Percentiles rank a stretch among this genome's conserved stretches.
Evolutionary conservation across 768 basidiomycete species (phyloP).

Genomic region (Boletus sp.): DNA sequence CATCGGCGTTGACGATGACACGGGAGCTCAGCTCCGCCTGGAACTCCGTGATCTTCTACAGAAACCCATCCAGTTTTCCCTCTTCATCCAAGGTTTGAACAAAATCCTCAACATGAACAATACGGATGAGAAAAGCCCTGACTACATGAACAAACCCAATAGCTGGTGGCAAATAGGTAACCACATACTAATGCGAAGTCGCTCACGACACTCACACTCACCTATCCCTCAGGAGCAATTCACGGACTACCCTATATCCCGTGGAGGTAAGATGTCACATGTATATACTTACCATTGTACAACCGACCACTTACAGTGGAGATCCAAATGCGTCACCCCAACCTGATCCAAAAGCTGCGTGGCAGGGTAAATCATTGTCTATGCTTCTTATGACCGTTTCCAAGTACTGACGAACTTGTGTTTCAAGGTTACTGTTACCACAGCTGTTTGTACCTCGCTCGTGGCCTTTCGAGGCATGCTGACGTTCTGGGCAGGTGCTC

Average conservation of each 20-base stretch:
- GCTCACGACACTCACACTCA: neutral
- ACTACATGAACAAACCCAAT: conserved; percentile 16
- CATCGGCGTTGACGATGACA: neutral
- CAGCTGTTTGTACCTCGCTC: conserved; percentile 1
- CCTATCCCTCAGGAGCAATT: conserved; percentile 5
- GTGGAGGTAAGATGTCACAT: conserved; percentile 4
- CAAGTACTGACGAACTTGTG: conserved; percentile 1
- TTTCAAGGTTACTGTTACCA: conserved; percentile 23
- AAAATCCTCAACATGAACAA: conserved; percentile 4
- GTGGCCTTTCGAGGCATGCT: neutral
- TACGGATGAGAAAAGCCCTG: neutral
- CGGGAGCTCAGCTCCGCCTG: conserved; percentile 11
- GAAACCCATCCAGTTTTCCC: conserved; percentile 14
- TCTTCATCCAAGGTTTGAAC: conserved; percentile 17
- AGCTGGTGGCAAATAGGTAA: conserved; percentile 23
- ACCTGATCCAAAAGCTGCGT: conserved; percentile 1
- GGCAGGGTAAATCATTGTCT: conserved; percentile 3
- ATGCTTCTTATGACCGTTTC: neutral
- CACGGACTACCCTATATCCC: conserved; percentile 17
- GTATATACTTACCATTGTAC: too few species aligned
- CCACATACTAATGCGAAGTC: neutral
- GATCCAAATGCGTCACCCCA: conserved; percentile 11
- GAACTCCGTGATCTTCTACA: conserved; percentile 16
- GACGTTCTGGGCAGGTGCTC: conserved; percentile 12
- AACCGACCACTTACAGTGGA: conserved; percentile 9